Base-by-base conservation (phyloP, 805 yeast genomes). In the Pichia kluyveri region DNA sequence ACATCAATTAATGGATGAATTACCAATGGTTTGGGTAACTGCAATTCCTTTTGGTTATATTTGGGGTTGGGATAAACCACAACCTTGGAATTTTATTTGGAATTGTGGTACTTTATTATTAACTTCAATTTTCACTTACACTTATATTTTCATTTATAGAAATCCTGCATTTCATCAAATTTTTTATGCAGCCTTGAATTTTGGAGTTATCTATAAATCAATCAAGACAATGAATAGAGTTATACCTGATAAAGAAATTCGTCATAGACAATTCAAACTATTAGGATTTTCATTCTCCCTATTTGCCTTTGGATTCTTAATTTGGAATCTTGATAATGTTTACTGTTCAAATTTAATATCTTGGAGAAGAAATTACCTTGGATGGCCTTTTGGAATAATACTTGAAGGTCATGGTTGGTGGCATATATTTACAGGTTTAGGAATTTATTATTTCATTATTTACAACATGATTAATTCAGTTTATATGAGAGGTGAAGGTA, bases 21-120 rank as follows among this genome's bases (percentile, higher is more conserved):
- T 93, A 59, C 99, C 99, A 39, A 93, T 93, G 99, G 87, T 93
- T 53, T 93, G 93, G 67, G 97, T 96, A 23, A 93, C 99, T 2
- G 91, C 96, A 54, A 81, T 91, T 28, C 98, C 99, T 0, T 82
- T 88, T 52, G 70, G 66, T 2, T 65, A 66, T 51, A 50, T 67
- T 15, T 62, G 56, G 51, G 63, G 67, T 31, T 66, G 63, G 62
- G 50, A 56, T 28, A 60, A 58, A 39, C 49, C 65, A 0, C 50
- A 51, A 4, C 38, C 49, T 5, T 43, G 42, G n/a, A 53, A 52
- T 19, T 17, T 41, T 10, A 12, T 54, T 5, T 58, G 65, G 56
- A 52, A 58, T 44, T n/a, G 52, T 14, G 66, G 66, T 8, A 65
- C 68, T 17, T 51, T 54, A 12, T n/a, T 58, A 0, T 54, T 51